Evolutionary conservation across 2,329 filamentous ascomycete species (phyloP).

Genomic region (Arthrobotrys megalospora): DNA sequence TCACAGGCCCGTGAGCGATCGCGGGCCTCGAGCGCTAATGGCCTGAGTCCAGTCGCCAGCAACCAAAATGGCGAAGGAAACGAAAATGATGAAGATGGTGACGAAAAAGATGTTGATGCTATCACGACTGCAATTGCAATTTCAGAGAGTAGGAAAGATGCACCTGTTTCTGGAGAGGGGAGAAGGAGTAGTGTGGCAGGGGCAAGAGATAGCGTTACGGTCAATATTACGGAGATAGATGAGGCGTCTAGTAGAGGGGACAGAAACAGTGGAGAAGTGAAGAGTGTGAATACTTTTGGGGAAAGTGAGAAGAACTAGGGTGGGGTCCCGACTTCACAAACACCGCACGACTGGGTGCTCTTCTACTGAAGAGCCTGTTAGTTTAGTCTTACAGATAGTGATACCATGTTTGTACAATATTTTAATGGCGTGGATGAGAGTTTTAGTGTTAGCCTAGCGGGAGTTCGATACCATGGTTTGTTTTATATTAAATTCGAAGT

Average conservation of each 20-base stretch:
- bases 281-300: constrained; percentile 22
- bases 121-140: constrained; percentile 43
- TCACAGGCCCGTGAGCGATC: constrained; percentile 3
- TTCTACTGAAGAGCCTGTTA: no score
- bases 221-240: constrained; percentile 31
- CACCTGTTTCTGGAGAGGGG: not conserved
- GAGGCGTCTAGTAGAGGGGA: constrained; percentile 17
- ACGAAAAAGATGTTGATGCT: constrained; percentile 50
- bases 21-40: constrained; percentile 17
- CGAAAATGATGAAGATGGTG: constrained; percentile 37
- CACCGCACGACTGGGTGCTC: no score
- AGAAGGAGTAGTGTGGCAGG: not conserved
- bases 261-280: constrained; percentile 14
- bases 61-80: constrained; percentile 20
- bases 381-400: not conserved
- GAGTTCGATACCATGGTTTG: constrained; percentile 22
- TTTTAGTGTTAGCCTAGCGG: constrained; percentile 1
- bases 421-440: not conserved
- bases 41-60: constrained; percentile 18
- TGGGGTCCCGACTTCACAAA: not conserved
- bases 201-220: constrained; percentile 31
- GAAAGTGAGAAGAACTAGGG: constrained; percentile 20
- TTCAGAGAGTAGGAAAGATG: constrained; percentile 26
- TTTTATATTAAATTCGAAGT: not conserved
- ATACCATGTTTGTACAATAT: constrained; percentile 19